These are phyloP conservation scores for Elsinoe fawcettii DNA, from an alignment of 2,329 filamentous ascomycete species.

Conservation along the genomic window DNA sequence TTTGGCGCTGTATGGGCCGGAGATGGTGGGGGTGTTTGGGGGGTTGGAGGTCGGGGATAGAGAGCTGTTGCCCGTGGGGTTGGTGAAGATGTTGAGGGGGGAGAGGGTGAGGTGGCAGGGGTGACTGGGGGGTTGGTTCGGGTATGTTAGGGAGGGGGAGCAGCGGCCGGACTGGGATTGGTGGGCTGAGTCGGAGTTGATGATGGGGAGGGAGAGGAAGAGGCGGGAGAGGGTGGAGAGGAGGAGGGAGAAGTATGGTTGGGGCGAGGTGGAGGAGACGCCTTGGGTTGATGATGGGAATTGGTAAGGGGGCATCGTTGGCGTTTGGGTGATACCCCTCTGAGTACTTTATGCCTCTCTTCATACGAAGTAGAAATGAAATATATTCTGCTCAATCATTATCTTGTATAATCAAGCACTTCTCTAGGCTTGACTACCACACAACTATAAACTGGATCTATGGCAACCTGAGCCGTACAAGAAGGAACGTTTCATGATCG, in stretches of 20 bases:
- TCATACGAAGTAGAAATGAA: neutral
- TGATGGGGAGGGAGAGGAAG: neutral
- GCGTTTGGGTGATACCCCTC: neutral
- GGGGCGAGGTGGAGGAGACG: neutral
- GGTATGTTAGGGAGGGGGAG: neutral
- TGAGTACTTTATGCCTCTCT: neutral
- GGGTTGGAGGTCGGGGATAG: constrained; percentile 24
- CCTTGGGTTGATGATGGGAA: neutral
- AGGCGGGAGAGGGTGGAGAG: neutral
- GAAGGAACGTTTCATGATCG: neutral
- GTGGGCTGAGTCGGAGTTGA: too few relatives aligned
- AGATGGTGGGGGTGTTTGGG: constrained; percentile 23
- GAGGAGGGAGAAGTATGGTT: neutral
- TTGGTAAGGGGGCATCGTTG: neutral
- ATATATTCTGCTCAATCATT: neutral
- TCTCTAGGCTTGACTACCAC: too few relatives aligned
- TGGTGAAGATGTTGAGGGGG: constrained; percentile 23
- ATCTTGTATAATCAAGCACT: too few relatives aligned
- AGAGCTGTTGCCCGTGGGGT: constrained; percentile 23
- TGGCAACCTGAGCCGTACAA: too few relatives aligned
- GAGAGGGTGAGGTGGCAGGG: constrained; percentile 26
- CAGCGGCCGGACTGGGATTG: too few relatives aligned
- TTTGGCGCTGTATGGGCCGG: constrained; percentile 23
- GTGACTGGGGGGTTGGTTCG: too few relatives aligned
- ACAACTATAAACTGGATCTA: too few relatives aligned